phyloP scores from a whole-genome alignment of 2,329 filamentous ascomycete species.

The Aureobasidium sp. region DNA sequence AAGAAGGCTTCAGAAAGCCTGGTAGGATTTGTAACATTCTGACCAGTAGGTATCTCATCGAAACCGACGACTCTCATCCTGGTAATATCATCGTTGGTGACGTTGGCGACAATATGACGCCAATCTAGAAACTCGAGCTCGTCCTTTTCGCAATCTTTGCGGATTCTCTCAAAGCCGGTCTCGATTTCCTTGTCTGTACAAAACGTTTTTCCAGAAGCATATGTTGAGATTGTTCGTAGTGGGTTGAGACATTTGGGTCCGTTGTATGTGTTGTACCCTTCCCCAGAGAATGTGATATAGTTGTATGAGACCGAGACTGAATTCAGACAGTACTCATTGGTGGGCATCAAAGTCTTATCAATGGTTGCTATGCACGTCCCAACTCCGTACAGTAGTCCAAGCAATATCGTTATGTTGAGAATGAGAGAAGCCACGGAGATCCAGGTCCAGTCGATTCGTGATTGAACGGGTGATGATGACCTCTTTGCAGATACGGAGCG shows the following conservation, averaged over 20 bases:
- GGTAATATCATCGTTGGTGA: conserved; percentile 6
- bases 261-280: conserved; percentile 9
- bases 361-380: not conserved
- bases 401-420: not conserved
- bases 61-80: not conserved
- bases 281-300: conserved; percentile 13
- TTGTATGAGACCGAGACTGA: not conserved
- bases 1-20: not conserved
- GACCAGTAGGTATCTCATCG: not conserved
- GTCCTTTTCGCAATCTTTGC: not conserved
- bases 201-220: conserved; percentile 7
- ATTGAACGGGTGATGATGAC: not conserved
- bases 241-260: conserved; percentile 12
- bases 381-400: not conserved
- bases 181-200: conserved; percentile 1
- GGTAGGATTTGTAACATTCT: not conserved
- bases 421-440: not conserved
- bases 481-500: not conserved
- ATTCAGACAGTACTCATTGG: conserved; percentile 9
- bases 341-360: conserved; percentile 7
- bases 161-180: conserved; percentile 5
- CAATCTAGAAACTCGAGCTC: not conserved
- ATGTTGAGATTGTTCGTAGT: conserved; percentile 5
- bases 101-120: not conserved
- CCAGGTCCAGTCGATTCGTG: not conserved